Conservation (phyloP, 2,329 filamentous ascomycete species). For the Sordariomycetes sp. region DNA sequence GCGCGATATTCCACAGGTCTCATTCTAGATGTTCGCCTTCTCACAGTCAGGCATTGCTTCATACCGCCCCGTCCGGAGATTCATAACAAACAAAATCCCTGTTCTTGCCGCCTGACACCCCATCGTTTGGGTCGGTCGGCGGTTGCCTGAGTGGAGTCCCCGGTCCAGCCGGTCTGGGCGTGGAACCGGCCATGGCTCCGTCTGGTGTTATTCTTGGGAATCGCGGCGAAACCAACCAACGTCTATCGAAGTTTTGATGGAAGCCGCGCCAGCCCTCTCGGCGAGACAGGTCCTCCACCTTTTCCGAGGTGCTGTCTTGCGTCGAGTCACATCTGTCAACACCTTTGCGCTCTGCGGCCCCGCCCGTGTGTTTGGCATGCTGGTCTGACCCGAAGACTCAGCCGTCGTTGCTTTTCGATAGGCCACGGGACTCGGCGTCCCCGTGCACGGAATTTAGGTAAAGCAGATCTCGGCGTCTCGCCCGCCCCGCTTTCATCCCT, state of each 20-base stretch:
- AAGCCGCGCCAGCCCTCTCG: not conserved
- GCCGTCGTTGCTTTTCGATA: slow-evolving; percentile 1
- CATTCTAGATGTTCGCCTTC: not conserved
- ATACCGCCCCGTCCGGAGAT: not conserved
- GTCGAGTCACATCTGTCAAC: not conserved
- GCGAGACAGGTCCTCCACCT: not conserved
- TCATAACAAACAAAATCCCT: not conserved
- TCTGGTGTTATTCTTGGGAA: not conserved
- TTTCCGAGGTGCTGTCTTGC: not conserved
- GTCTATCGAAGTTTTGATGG: slow-evolving; percentile 3
- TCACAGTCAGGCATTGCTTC: not conserved
- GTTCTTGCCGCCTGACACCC: not conserved
- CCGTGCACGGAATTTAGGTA: slow-evolving; percentile 2
- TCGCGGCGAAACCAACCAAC: not conserved
- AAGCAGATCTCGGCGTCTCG: slow-evolving; percentile 5
- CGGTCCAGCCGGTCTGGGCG: not conserved
- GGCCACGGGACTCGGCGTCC: not conserved
- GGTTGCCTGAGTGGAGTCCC: not conserved
- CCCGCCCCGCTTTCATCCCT: not conserved
- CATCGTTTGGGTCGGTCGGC: not conserved
- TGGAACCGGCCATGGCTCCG: not conserved
- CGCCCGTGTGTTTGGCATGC: not conserved
- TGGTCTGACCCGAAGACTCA: not conserved
- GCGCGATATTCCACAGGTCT: not conserved
- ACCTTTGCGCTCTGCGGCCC: not conserved